Evolutionary conservation across 176 grass and related monocot genomes (phyloP), one percentile per base, ranked within the genome.

Genomic region (Cenchrus purpureus): DNA sequence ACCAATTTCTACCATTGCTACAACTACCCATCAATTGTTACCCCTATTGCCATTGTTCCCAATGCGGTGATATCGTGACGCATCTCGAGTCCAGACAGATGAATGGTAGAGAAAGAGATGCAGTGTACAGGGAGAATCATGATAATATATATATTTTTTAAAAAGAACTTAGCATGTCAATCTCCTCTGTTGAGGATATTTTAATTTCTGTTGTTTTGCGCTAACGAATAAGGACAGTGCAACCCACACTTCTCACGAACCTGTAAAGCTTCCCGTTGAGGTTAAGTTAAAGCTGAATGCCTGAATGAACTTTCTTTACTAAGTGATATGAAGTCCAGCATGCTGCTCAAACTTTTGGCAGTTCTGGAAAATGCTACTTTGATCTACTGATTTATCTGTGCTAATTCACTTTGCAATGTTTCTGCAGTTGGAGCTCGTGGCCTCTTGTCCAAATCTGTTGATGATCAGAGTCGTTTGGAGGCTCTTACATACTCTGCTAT

Each of bases 401-500:
- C 22, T 58, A 58, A 86, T 79, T 69, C 29, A 49, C 34, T 79
- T 79, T 78, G 74, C 42, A 8, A 74, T 81, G 37, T 74, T 68
- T 74, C 88, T 89, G 62, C 93, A 98, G 96, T 85, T 98, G 79
- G 91, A 93, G 77, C 76, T 95, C 83, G 81, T 79, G 87, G 83
- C 8, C 82, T 95, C 7, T 5, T 98, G 69, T 91, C 80, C 48
- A 83, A 86, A 83, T 70, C 65, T 64, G 74, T 37, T 89, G 83
- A 86, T 82, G 91, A 76, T 55, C 75, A 84, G 55, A 90, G 83
- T 81, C 68, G 80, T 73, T 68, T 92, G 64, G 93, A 95, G 60
- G 93, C 96, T 55, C 91, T 98, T 63, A 78, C 78, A 85, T 98
- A 88, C 77, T 90, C 87, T 83, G 80, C 93, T 86, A 93, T 98